phyloP scores from a whole-genome alignment of 345 rosid species.

The Eutrema heterophyllum region DNA sequence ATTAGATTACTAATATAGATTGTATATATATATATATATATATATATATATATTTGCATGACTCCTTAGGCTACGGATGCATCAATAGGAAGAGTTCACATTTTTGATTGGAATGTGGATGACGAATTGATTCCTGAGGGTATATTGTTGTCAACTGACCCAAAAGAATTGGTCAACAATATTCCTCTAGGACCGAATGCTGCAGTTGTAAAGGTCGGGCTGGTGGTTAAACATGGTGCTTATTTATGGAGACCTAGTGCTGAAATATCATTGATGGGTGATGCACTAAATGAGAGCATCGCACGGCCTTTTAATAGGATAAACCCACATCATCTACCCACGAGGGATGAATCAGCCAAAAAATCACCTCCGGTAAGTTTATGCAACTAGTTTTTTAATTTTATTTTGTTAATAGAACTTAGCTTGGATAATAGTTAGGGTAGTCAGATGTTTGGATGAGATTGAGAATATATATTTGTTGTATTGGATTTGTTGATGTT shows the following conservation, averaged over 20 bases:
- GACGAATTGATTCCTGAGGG: neutral
- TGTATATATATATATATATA: neutral
- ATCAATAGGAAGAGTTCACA: neutral
- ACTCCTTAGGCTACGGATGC: neutral
- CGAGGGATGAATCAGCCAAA: neutral
- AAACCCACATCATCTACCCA: no score
- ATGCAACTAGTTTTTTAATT: neutral
- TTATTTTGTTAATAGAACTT: neutral
- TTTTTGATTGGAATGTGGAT: neutral
- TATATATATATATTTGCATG: neutral
- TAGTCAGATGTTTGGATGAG: neutral
- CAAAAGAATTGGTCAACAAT: neutral
- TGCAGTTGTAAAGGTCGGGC: no score
- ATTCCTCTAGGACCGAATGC: no score
- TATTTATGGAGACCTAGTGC: no score
- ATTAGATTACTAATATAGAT: neutral
- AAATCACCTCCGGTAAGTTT: neutral
- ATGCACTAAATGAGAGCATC: no score
- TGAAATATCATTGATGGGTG: no score
- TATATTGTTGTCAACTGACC: neutral
- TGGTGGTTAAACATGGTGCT: no score
- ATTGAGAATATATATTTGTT: neutral
- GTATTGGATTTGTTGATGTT: no score
- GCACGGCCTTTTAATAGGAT: no score
- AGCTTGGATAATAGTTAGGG: neutral